Conservation (phyloP, 169 alveolate genomes). For the Cyclospora cayetanensis region DNA sequence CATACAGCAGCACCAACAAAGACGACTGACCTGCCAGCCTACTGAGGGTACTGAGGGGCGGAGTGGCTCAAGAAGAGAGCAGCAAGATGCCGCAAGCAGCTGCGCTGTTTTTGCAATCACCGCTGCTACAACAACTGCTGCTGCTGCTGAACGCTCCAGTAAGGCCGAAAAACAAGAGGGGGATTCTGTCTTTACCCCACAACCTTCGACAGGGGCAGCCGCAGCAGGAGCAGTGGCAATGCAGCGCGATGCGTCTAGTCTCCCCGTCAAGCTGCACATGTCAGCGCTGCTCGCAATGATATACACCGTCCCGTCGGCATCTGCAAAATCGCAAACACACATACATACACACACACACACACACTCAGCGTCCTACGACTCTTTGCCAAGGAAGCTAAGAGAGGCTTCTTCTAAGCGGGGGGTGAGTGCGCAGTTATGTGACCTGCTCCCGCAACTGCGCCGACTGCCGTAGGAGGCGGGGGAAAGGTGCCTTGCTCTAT, state of each 20-base stretch:
- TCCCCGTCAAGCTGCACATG: background rate
- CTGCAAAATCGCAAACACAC: too few species aligned
- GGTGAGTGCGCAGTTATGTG: too few species aligned
- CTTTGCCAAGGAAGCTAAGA: too few species aligned
- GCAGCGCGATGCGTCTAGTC: background rate
- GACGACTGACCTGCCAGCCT: constrained; percentile 16
- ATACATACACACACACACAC: too few species aligned
- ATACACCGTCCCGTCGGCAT: background rate
- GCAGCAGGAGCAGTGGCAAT: background rate
- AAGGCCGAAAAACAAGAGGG: background rate
- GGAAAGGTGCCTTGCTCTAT: too few species aligned
- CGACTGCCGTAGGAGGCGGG: too few species aligned
- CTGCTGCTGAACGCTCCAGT: background rate
- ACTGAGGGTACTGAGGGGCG: background rate
- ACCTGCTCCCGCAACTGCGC: too few species aligned
- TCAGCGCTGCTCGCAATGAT: background rate
- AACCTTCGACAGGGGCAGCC: background rate
- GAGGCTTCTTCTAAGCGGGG: too few species aligned
- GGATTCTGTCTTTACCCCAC: background rate
- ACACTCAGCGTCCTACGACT: too few species aligned
- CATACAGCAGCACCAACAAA: background rate
- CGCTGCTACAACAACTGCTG: background rate
- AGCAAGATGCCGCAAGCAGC: background rate
- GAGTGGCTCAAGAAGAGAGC: background rate
- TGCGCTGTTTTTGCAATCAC: background rate